Evolutionary conservation across 139 green algal species (phyloP).

Genomic region (Chlorella sorokiniana): DNA sequence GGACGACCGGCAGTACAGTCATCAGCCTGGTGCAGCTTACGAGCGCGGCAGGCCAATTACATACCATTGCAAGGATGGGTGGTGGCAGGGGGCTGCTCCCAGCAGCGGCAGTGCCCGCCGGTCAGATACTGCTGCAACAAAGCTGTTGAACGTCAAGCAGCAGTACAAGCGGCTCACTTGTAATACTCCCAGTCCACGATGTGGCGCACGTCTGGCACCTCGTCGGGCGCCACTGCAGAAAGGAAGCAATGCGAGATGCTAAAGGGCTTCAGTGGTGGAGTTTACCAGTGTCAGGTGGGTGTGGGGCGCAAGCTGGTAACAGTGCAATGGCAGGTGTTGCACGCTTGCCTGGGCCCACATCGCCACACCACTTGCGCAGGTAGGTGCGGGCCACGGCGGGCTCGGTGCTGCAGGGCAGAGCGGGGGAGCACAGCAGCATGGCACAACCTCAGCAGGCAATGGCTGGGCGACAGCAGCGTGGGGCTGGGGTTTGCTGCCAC

Average conservation of each 20-base stretch:
- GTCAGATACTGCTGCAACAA: too few relatives aligned
- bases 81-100: too few relatives aligned
- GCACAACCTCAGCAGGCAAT: neutral
- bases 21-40: too few relatives aligned
- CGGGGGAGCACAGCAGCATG: neutral
- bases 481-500: neutral
- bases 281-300: neutral
- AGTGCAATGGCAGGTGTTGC: neutral
- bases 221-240: constrained; percentile 37
- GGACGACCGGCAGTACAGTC: too few relatives aligned
- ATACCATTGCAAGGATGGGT: too few relatives aligned
- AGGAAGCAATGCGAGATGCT: neutral
- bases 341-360: constrained; percentile 22
- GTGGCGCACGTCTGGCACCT: constrained; percentile 80
- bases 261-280: neutral
- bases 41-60: too few relatives aligned
- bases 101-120: too few relatives aligned
- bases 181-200: constrained; percentile 99
- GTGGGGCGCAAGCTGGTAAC: neutral
- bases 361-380: constrained; percentile 89
- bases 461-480: neutral
- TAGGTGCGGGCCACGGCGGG: constrained; percentile 82
- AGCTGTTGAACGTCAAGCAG: too few relatives aligned
- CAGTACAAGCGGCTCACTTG: too few relatives aligned
- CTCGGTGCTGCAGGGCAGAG: constrained; percentile 9